Evolutionary conservation across 2,329 filamentous ascomycete species (phyloP), one percentile per base, ranked within the genome.

Genomic region (Botrytis byssoidea): DNA sequence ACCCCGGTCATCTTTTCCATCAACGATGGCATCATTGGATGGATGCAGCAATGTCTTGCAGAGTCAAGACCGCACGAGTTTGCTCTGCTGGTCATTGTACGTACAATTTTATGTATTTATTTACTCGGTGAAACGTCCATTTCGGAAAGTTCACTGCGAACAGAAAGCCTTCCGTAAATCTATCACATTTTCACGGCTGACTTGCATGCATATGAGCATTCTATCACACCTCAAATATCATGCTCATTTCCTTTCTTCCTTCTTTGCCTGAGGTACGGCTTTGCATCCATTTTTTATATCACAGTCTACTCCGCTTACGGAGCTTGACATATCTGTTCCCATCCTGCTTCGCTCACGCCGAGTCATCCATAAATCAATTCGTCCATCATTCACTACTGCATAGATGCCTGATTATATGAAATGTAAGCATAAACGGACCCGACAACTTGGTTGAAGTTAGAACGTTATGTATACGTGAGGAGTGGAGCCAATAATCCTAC

Each of bases 31-130:
- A 51, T 59, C 7, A 69, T 69, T 72, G 29, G 70, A 63, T n/a
- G 46, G 46, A 72, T 10, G 61, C 70, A 67, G 42, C 16, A 63
- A 72, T 72, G 61, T 72, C 61, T 72, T 67, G 70, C 70, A 72
- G 37, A 46, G 37, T 59, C 18, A 72, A 71, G 48, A 25, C 48
- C 16, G n/a, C n/a, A 42, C 35, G 29, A 40, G 20, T 72, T 35
- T 32, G 25, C 70, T 72, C 7, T 66, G 37, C 55, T 67, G 35
- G n/a, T 25, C 10, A 10, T 25, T 69, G 37, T 69, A 69, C 66
- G 35, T 69, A 69, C 18, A 69, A 69, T 32, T 57, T 18, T 35
- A 35, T 66, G 32, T 64, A 51, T 55, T 25, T 42, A 57, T 42
- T 37, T n/a, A 66, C 35, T 32, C 14, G 60, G 46, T 71, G 46